Percentiles rank a stretch among this genome's conserved stretches.
phyloP scores from a whole-genome alignment of 2,329 filamentous ascomycete genomes.

The Alternaria gaisen region DNA sequence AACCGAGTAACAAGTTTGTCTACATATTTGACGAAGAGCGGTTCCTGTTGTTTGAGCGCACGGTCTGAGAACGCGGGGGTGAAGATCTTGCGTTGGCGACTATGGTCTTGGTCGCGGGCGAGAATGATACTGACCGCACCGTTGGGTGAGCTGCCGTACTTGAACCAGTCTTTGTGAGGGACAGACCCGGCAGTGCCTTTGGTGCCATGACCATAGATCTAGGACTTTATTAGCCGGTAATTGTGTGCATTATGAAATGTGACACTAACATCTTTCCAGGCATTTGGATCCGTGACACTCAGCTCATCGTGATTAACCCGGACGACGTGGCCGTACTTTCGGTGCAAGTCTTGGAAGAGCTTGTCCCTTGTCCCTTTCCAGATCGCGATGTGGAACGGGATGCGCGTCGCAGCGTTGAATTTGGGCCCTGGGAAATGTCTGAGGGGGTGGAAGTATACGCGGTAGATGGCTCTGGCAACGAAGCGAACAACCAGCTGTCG shows the following conservation, averaged over 20 bases:
- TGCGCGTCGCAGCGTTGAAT: conserved; percentile 45
- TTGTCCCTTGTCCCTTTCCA: conserved; percentile 34
- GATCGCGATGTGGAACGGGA: conserved; percentile 42
- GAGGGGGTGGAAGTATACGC: conserved; percentile 48
- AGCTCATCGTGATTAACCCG: conserved; percentile 53
- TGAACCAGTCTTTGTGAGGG: conserved; percentile 38
- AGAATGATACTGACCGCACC: conserved; percentile 41
- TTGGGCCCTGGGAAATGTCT: conserved; percentile 56
- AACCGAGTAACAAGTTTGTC: conserved; percentile 53
- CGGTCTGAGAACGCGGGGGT: conserved; percentile 54
- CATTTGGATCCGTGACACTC: conserved; percentile 50
- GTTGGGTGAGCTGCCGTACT: conserved; percentile 32
- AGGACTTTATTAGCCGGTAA: not conserved
- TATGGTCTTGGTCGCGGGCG: conserved; percentile 48
- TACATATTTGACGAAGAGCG: conserved; percentile 53
- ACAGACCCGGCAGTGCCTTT: conserved; percentile 26
- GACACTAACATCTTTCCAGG: conserved; percentile 41
- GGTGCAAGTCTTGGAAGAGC: conserved; percentile 44
- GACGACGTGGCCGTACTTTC: conserved; percentile 54
- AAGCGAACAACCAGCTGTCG: conserved; percentile 24
- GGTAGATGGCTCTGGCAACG: conserved; percentile 43
- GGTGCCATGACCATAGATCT: conserved; percentile 39
- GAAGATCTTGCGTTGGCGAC: conserved; percentile 51
- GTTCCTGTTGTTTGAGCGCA: conserved; percentile 53
- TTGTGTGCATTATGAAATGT: not conserved